Evolutionary conservation across 2,329 filamentous ascomycete species (phyloP).

Genomic region (Nigrospora sphaerica): DNA sequence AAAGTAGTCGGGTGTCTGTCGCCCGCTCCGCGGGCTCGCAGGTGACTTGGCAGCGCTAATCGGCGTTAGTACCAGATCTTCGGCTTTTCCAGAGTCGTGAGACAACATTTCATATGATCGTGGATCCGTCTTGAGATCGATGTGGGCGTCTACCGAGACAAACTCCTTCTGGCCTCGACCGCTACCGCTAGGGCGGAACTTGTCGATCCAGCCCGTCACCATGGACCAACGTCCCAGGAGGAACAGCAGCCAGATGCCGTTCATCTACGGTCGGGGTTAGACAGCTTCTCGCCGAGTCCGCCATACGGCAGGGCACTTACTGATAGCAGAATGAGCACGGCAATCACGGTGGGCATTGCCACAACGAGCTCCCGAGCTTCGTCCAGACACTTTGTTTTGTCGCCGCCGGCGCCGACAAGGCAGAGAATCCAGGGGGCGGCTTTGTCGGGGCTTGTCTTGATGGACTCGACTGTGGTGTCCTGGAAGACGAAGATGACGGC

Average conservation of each 20-base stretch:
- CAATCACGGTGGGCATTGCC: slow-evolving; percentile 68
- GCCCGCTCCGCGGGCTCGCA: slow-evolving; percentile 25
- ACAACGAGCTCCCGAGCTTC: slow-evolving; percentile 58
- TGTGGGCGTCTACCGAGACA: slow-evolving; percentile 74
- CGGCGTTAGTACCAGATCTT: slow-evolving; percentile 44
- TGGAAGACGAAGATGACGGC: slow-evolving; percentile 84
- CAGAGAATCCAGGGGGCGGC: slow-evolving; percentile 66
- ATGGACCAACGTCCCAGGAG: slow-evolving; percentile 81
- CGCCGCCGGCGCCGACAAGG: slow-evolving; percentile 46
- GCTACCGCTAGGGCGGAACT: slow-evolving; percentile 43
- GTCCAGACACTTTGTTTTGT: slow-evolving; percentile 59
- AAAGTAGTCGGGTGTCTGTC: slow-evolving; percentile 48
- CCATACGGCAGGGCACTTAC: slow-evolving; percentile 39
- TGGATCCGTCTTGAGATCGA: slow-evolving; percentile 52
- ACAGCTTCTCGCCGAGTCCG: background rate
- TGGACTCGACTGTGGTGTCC: slow-evolving; percentile 61
- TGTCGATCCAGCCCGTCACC: slow-evolving; percentile 72
- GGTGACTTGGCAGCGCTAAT: slow-evolving; percentile 30
- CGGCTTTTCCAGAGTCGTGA: slow-evolving; percentile 37
- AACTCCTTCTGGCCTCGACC: slow-evolving; percentile 65
- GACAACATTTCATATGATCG: slow-evolving; percentile 79
- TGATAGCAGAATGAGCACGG: slow-evolving; percentile 75
- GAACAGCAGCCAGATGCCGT: slow-evolving; percentile 78
- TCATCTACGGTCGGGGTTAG: slow-evolving; percentile 43
- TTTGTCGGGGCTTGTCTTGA: slow-evolving; percentile 44